Base-by-base conservation (phyloP, 495 filamentous ascomycete species). In the Sordaria brevicollis region DNA sequence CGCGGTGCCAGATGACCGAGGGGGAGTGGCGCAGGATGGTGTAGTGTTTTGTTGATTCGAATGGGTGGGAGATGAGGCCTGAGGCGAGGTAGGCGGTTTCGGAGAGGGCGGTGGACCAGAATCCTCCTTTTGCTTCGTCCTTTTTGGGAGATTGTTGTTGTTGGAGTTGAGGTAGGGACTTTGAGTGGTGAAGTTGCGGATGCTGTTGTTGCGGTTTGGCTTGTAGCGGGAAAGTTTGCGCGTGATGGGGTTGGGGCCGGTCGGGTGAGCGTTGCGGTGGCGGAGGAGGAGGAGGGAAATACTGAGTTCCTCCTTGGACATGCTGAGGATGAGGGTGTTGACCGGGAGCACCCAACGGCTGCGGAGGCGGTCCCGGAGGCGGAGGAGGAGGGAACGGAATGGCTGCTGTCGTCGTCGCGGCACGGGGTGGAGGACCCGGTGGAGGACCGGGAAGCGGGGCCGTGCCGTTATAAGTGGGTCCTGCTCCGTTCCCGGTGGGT, bases 11-110 rank as follows among this genome's bases (percentile, higher is more conserved):
- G 35, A 91, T 82, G 4, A 92, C 73, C 0, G 85, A 84, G 21
- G 85, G 79, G 0, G 89, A 90, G 71, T 92, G 89, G 2, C 89
- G 86, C 19, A 92, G 81, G 67, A 92, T 88, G 43, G 86, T 89
- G 73, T 83, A 87, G 77, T 91, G 88, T 65, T 87, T 89, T 17
- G 85, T 91, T 13, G 86, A 89, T 71, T 90, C 87, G 36, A 80
- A 83, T 0, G 89, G 88, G 71, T 87, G 89, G 15, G 81, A 80
- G 49, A 92, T 83, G 35, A 92, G 78, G 4, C 89, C 89, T 2
- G 85, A 86, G 25, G 89, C 85, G 65, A 90, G 88, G 74, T 91
- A 85, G 11, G 84, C 82, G 0, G 87, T 85, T 72, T 89, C 86
- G 11, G 82, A 81, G 17, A 88, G 79, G 70, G 84, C 86, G 9